Evolutionary conservation across 305 asterid species (phyloP), one percentile per base, ranked within the genome.

Genomic region (Rubia peregrina): DNA sequence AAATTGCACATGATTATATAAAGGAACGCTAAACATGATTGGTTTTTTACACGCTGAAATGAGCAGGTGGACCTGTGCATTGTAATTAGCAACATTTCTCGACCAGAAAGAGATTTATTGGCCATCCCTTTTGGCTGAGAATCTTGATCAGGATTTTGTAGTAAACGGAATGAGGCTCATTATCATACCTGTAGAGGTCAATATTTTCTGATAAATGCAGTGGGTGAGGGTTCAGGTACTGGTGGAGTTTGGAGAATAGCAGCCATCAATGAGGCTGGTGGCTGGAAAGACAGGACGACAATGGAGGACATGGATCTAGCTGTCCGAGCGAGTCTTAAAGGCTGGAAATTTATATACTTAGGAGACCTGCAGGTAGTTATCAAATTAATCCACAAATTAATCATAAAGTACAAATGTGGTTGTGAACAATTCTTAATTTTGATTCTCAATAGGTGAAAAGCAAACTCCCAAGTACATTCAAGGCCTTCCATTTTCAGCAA

Each of bases 271-370:
- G 90, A 82, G 76, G 90, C 90, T 21, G 90, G 90, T 30, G 90
- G 90, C 17, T 86, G 90, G 90, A 86, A 86, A 69, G 90, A 84
- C 69, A 71, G 90, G 44, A 86, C 90, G 22, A 86, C 90, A 6
- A 88, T 86, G 61, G 90, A 86, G 68, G 90, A 86, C 66, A 86
- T 86, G 90, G 90, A 84, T 76, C 84, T 86, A 67, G 90, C 90
- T 61, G 84, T 86, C 68, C 77, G 90, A 75, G 82, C 88, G 26
- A 84, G 90, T 72, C 90, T 86, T 26, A 82, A 82, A 70, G 90
- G 90, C 42, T 86, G 90, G 90, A 86, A 82, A 65, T 86, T 86
- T 71, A 73, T 86, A 5, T 86, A 86, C 71, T 81, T 86, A 43
- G 91, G 89, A 41, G 91, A 86, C 76, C 83, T 86, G 9, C 87